These are phyloP conservation scores for Pelargonium nanum DNA, from an alignment of 345 rosid genomes.

Conservation along the genomic window DNA sequence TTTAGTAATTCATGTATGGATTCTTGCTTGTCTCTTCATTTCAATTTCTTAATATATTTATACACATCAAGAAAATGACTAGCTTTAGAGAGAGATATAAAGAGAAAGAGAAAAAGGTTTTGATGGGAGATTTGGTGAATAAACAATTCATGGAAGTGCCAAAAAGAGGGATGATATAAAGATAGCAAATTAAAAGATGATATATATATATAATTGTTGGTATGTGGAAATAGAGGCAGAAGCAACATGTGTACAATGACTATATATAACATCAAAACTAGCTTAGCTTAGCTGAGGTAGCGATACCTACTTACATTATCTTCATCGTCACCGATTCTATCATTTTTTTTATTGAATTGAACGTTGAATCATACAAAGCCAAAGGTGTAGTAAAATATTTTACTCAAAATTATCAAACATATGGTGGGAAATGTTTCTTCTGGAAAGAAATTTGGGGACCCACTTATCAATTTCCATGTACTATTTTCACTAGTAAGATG, in stretches of 20 bases:
- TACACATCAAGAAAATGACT: slow-evolving; percentile 14
- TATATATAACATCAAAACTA: not conserved
- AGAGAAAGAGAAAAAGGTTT: not conserved
- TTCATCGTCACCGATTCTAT: too few relatives aligned
- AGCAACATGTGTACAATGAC: not conserved
- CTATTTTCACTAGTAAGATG: too few relatives aligned
- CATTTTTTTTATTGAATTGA: too few relatives aligned
- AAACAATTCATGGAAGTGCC: slow-evolving; percentile 2
- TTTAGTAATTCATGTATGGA: slow-evolving; percentile 15
- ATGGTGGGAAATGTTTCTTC: too few relatives aligned
- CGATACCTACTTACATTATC: too few relatives aligned
- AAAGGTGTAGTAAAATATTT: too few relatives aligned
- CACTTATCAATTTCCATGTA: too few relatives aligned
- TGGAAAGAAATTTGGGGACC: too few relatives aligned
- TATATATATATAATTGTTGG: too few relatives aligned
- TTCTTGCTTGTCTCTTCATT: slow-evolving; percentile 21
- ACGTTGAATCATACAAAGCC: too few relatives aligned
- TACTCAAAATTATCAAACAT: too few relatives aligned
- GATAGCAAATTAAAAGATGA: not conserved
- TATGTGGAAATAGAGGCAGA: slow-evolving; percentile 9
- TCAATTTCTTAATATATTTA: slow-evolving; percentile 10
- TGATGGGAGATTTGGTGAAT: slow-evolving; percentile 8
- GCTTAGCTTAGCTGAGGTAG: too few relatives aligned
- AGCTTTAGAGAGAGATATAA: not conserved
- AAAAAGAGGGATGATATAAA: not conserved